phyloP scores from a whole-genome alignment of 2,329 filamentous ascomycete species.

The Truncatella angustata region DNA sequence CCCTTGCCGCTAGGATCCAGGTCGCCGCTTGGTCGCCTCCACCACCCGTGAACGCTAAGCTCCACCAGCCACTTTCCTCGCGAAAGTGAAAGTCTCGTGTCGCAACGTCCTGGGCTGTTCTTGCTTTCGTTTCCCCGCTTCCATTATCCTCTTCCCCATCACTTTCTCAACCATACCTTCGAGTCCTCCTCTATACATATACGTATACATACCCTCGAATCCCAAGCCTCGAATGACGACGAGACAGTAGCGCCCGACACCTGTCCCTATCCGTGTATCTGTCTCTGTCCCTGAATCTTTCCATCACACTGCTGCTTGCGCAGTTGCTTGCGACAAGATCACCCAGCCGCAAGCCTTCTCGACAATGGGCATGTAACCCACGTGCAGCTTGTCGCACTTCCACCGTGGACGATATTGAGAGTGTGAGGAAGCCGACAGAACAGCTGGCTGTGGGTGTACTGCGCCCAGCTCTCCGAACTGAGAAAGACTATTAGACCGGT shows the following conservation, averaged over 20 bases:
- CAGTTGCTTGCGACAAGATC: conserved; percentile 7
- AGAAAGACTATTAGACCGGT: conserved; percentile 9
- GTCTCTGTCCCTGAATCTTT: background rate
- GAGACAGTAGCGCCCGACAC: background rate
- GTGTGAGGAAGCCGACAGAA: conserved; percentile 3
- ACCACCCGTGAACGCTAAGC: conserved; percentile 14
- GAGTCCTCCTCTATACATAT: background rate
- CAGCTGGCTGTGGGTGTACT: background rate
- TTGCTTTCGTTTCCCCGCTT: conserved; percentile 13
- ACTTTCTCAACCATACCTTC: conserved; percentile 5
- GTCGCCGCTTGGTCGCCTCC: conserved; percentile 22
- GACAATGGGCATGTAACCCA: conserved; percentile 11
- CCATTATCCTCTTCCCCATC: background rate
- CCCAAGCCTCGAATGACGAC: conserved; percentile 6
- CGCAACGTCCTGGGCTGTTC: conserved; percentile 22
- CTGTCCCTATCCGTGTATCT: too few species aligned
- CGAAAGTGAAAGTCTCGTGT: conserved; percentile 22
- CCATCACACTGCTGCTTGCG: background rate
- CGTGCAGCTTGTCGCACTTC: conserved; percentile 11
- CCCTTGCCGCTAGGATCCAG: conserved; percentile 17
- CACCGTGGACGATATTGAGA: conserved; percentile 7
- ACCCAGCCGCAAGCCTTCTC: background rate
- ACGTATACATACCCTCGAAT: background rate
- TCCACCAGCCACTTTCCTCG: conserved; percentile 13
- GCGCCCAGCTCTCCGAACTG: background rate